These are phyloP conservation scores for Lotmaria passim DNA, from an alignment of 208 protist genomes.

Conservation along the genomic window DNA sequence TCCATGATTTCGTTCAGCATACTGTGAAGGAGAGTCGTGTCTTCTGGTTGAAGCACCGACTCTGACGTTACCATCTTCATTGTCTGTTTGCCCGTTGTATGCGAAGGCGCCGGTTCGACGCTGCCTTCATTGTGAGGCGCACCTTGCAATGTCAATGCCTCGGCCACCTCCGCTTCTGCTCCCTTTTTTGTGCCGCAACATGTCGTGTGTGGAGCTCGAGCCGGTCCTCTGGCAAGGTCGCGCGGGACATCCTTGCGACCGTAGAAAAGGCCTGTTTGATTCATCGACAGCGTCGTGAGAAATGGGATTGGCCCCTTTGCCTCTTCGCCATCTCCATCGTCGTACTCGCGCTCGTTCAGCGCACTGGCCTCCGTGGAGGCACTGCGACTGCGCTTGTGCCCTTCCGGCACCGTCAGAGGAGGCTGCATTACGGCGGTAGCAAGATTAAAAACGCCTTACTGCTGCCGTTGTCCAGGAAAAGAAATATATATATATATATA, in stretches of 20 bases:
- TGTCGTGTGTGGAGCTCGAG: no score
- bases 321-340: not conserved
- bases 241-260: not conserved
- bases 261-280: conserved; percentile 21
- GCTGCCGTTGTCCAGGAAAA: no score
- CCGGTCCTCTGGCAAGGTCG: not conserved
- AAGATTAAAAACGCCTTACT: no score
- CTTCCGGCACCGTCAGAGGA: not conserved
- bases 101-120: no score
- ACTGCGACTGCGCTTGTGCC: conserved; percentile 12
- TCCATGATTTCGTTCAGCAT: conserved; percentile 28
- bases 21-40: conserved; percentile 19
- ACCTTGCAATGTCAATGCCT: no score
- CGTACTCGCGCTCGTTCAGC: not conserved
- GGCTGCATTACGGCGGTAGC: no score
- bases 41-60: not conserved
- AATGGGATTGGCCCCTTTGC: conserved; percentile 44
- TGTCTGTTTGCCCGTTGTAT: not conserved
- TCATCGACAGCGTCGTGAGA: conserved; percentile 44
- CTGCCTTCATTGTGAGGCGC: not conserved
- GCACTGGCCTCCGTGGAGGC: not conserved
- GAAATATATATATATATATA: no score
- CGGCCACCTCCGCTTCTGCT: no score
- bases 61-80: not conserved
- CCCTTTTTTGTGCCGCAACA: no score